Evolutionary conservation across 164 flowering plant genomes (phyloP).

Genomic region (Paratinospora sagittata): DNA sequence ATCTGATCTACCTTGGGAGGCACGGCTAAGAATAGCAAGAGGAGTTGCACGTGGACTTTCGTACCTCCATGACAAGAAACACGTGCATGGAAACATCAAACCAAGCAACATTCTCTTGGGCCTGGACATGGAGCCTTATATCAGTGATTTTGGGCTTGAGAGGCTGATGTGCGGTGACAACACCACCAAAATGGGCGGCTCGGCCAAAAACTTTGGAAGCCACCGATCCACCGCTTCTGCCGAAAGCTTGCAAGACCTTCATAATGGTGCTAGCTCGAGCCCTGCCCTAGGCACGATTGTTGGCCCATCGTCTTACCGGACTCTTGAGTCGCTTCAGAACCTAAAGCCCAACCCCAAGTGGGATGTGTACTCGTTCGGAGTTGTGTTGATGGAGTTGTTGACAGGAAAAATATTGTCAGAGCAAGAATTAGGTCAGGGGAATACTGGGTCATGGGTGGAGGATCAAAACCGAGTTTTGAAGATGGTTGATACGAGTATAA

Average conservation of each 20-base stretch:
- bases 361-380: constrained; percentile 90
- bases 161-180: constrained; percentile 55
- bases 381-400: constrained; percentile 68
- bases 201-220: constrained; percentile 79
- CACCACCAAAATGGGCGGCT: constrained; percentile 48
- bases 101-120: constrained; percentile 84
- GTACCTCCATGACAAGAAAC: constrained; percentile 90
- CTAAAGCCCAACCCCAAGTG: constrained; percentile 80
- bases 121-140: constrained; percentile 72
- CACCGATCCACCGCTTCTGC: constrained; percentile 74
- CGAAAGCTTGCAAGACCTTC: constrained; percentile 55
- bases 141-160: constrained; percentile 87
- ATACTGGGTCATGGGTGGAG: constrained; percentile 39
- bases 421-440: constrained; percentile 52
- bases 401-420: constrained; percentile 53
- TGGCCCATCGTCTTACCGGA: constrained; percentile 58
- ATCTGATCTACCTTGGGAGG: constrained; percentile 73
- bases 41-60: constrained; percentile 82
- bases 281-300: constrained; percentile 41
- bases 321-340: constrained; percentile 81
- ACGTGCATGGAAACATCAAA: constrained; percentile 90
- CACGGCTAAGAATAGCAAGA: constrained; percentile 74
- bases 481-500: constrained; percentile 67
- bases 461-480: constrained; percentile 50
- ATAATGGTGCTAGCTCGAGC: constrained; percentile 38